Evolutionary conservation across 169 alveolate genomes (phyloP).

Genomic region (Sarcocystis neurona): DNA sequence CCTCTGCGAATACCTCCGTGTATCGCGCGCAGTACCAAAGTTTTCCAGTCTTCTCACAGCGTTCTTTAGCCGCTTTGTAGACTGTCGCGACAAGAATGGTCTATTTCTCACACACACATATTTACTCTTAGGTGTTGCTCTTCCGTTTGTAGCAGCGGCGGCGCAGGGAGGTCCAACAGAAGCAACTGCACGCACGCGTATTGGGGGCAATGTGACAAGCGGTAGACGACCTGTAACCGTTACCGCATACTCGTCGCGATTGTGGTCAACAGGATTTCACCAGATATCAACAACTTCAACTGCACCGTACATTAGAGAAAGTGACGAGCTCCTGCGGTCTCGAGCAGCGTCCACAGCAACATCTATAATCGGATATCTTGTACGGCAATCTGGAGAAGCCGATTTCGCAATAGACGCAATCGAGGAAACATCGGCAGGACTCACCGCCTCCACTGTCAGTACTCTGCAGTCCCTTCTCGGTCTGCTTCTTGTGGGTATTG

Average conservation of each 20-base stretch:
- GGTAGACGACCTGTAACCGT: too few species aligned
- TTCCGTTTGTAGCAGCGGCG: conserved; percentile 14
- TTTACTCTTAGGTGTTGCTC: background rate
- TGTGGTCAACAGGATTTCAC: too few species aligned
- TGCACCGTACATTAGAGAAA: background rate
- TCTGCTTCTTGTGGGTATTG: background rate
- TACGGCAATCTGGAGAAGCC: too few species aligned
- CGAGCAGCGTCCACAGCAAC: too few species aligned
- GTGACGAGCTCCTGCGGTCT: too few species aligned
- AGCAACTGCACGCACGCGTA: background rate
- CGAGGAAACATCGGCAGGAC: too few species aligned
- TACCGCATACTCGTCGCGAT: too few species aligned
- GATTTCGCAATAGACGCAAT: too few species aligned
- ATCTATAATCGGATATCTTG: too few species aligned
- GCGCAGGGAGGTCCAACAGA: too few species aligned
- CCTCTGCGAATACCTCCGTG: background rate
- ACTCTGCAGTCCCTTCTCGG: conserved; percentile 3
- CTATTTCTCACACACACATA: conserved; percentile 13
- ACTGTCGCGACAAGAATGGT: conserved; percentile 7
- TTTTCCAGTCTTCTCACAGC: background rate
- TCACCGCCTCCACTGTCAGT: background rate
- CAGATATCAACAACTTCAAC: too few species aligned
- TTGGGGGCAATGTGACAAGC: too few species aligned
- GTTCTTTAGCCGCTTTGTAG: background rate
- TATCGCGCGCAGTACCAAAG: background rate